A percentile compares a stretch with the other conserved stretches of the same genome.
Evolutionary conservation across 257 asterid species (phyloP).

Genomic region (Salvia rosmarinus): DNA sequence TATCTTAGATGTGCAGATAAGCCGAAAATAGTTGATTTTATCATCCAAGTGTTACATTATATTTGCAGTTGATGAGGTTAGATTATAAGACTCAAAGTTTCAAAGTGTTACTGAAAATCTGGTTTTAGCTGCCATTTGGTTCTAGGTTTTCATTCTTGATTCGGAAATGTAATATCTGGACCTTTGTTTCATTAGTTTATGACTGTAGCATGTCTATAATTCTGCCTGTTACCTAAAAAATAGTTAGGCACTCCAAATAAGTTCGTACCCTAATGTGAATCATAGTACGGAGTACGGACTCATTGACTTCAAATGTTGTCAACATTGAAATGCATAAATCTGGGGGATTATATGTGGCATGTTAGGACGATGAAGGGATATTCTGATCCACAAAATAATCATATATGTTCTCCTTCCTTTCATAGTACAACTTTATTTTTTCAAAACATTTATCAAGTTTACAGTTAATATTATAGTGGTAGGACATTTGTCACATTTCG

Average conservation of each 20-base stretch:
- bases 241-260: background rate
- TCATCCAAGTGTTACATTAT: background rate
- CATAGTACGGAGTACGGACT: no score
- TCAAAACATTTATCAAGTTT: background rate
- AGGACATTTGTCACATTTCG: background rate
- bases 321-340: background rate
- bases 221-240: background rate
- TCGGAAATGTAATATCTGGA: background rate
- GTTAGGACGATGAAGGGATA: background rate
- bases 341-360: background rate
- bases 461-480: slow-evolving; percentile 10
- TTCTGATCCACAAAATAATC: background rate
- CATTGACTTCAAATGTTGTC: background rate
- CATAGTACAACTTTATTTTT: background rate
- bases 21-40: background rate
- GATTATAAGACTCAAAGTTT: background rate
- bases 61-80: background rate
- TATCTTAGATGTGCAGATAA: background rate
- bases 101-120: background rate
- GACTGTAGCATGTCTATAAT: background rate
- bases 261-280: background rate
- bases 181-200: background rate
- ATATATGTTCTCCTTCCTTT: background rate
- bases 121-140: background rate
- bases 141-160: background rate